Conservation (phyloP, 1,284 basidiomycete genomes). For the Vanrija pseudolonga region DNA sequence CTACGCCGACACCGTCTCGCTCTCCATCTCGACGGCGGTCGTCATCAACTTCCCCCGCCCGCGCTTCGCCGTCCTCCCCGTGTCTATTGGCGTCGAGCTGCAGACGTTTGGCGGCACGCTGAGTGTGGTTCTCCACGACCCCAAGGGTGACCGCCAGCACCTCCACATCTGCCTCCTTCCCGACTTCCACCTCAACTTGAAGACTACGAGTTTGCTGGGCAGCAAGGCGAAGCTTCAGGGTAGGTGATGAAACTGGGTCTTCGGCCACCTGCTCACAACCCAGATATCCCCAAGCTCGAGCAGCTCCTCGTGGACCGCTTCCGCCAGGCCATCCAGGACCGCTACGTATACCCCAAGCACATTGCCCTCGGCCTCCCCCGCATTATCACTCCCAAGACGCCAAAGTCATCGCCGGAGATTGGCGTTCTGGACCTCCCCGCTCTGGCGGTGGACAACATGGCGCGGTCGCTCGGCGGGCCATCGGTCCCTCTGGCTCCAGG, state of each 20-base stretch:
- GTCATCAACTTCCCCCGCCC: constrained; percentile 57
- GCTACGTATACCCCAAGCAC: constrained; percentile 54
- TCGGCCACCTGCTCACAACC: neutral
- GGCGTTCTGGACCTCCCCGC: constrained; percentile 16
- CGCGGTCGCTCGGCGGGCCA: constrained; percentile 26
- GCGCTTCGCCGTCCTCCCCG: constrained; percentile 56
- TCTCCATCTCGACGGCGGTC: constrained; percentile 56
- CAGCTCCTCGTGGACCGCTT: constrained; percentile 55
- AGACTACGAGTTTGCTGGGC: constrained; percentile 55
- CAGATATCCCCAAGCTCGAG: constrained; percentile 59
- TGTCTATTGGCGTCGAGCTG: constrained; percentile 55
- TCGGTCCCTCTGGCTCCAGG: constrained; percentile 12
- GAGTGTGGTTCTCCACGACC: constrained; percentile 42
- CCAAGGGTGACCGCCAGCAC: constrained; percentile 40
- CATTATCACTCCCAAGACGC: constrained; percentile 29
- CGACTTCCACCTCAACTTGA: constrained; percentile 56
- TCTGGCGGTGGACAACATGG: constrained; percentile 28
- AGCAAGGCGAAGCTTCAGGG: constrained; percentile 56
- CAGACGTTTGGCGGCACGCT: constrained; percentile 55
- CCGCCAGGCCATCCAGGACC: constrained; percentile 52
- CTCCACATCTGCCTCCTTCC: constrained; percentile 56
- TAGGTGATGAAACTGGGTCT: constrained; percentile 8
- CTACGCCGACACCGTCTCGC: constrained; percentile 54
- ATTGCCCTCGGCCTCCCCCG: constrained; percentile 51
- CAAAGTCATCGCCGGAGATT: constrained; percentile 17